Conservation (phyloP, 2,329 filamentous ascomycete species). For the Helotiales sp. region DNA sequence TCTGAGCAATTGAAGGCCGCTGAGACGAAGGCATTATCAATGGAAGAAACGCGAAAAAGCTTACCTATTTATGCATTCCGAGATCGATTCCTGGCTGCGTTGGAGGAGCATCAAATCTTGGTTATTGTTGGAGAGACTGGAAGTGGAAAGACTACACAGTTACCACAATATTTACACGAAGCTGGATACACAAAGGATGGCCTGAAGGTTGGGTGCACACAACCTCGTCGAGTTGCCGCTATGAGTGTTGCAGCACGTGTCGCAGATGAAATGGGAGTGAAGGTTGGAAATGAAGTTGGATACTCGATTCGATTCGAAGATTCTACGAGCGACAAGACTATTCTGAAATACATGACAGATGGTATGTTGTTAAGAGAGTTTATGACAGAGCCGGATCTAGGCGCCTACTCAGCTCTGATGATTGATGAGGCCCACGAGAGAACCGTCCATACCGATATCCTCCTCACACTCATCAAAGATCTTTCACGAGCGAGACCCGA, state of each 20-base stretch:
- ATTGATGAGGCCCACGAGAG: constrained; percentile 98
- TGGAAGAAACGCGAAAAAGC: constrained; percentile 89
- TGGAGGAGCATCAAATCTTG: constrained; percentile 84
- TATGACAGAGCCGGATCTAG: constrained; percentile 83
- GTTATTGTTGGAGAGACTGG: constrained; percentile 96
- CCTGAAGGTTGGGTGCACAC: constrained; percentile 88
- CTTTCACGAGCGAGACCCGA: constrained; percentile 82
- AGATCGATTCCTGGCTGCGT: constrained; percentile 82
- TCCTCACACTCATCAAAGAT: constrained; percentile 88
- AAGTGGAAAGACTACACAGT: constrained; percentile 92
- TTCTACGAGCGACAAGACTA: constrained; percentile 85
- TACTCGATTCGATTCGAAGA: constrained; percentile 97
- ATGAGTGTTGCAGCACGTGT: constrained; percentile 98
- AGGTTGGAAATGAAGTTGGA: constrained; percentile 89
- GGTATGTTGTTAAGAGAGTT: constrained; percentile 92
- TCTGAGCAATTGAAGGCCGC: constrained; percentile 85
- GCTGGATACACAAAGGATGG: constrained; percentile 85
- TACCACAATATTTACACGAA: constrained; percentile 92
- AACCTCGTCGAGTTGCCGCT: constrained; percentile 91
- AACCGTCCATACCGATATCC: constrained; percentile 87
- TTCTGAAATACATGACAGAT: constrained; percentile 96
- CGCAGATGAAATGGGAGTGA: constrained; percentile 89
- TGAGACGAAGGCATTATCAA: constrained; percentile 84
- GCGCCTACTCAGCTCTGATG: constrained; percentile 86
- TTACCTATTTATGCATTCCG: constrained; percentile 89